Evolutionary conservation across 108 stramenopile genomes (phyloP), one percentile per base, ranked within the genome.

Genomic region (Fragilaria radians): DNA sequence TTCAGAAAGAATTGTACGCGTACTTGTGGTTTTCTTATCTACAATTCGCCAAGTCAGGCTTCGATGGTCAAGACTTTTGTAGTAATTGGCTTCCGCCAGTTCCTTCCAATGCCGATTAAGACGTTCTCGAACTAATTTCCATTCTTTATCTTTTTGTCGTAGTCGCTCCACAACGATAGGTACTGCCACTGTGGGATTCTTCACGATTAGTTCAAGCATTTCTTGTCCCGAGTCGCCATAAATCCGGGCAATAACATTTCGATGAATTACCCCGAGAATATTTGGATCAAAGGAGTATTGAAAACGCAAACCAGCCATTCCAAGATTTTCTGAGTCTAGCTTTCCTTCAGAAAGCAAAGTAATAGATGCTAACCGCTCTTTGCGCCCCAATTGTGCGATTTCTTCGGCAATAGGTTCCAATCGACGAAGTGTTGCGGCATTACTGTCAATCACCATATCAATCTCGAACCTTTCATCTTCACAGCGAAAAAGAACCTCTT

Each of bases 401-500:
- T 98, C 97, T 62, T 96, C 84, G 4, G 85, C 95, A 60, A 99
- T 81, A n/a, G 96, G 95, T 29, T 93, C 89, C 27, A 99, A 71
- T 4, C 89, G 76, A 5, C 74, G 80, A 61, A 97, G 78, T 22
- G 96, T 87, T 32, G 82, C 57, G 17, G 86, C 67, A 68, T 94
- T 97, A 19, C 90, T 84, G 63, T 98, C 99, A 60, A 98, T 96
- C 45, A 91, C 87, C 96, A 98, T 97, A 77, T 99, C 99, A 46
- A 99, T 95, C 77, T 99, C 99, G 78, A 96, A 99, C n/a, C 97
- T 78, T 74, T 98, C 97, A 71, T 99, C 99, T 69, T 99, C 99
- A 53, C 79, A 82, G 32, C 93, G 80, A 72, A 98, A 99, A 4
- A 99, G 78, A 1, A 84, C 77, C 59, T 99, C 97, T 58, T 99